Conservation (phyloP, 805 yeast genomes). For the Kurtzmaniella cleridarum region DNA sequence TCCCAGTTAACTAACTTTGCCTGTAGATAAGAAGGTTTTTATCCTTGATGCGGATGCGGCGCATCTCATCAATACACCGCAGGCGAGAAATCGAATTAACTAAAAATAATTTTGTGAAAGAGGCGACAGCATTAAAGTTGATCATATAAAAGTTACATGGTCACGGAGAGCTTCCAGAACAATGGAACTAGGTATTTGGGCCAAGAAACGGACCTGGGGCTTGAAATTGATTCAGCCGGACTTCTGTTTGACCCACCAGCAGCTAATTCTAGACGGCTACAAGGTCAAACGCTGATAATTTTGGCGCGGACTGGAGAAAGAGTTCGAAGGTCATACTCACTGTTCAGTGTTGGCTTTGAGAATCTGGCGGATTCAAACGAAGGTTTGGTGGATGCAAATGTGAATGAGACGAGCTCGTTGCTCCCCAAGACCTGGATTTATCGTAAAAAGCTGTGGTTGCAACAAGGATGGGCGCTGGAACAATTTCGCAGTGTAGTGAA, state of each 20-base stretch:
- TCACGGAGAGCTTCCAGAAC: no score
- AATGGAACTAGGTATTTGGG: no score
- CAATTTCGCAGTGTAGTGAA: slow-evolving; percentile 40
- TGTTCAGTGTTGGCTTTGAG: slow-evolving; percentile 19
- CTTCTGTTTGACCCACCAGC: neutral
- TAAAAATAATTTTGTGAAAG: no score
- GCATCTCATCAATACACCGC: no score
- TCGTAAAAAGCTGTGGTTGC: slow-evolving; percentile 1
- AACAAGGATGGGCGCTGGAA: slow-evolving; percentile 1
- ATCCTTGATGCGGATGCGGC: no score
- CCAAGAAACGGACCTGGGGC: no score
- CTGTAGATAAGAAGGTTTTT: no score
- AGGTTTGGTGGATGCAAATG: neutral
- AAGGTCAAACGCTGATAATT: slow-evolving; percentile 30
- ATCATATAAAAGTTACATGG: no score
- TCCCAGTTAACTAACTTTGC: no score
- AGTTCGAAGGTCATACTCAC: slow-evolving; percentile 29
- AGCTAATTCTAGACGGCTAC: neutral
- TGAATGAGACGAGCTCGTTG: slow-evolving; percentile 17
- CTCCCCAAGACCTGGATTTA: slow-evolving; percentile 9
- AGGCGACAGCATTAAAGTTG: no score
- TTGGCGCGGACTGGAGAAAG: slow-evolving; percentile 34
- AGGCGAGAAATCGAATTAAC: no score
- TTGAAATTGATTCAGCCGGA: no score
- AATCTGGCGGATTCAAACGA: slow-evolving; percentile 6